Evolutionary conservation across 495 filamentous ascomycete genomes (phyloP), one percentile per base, ranked within the genome.

Genomic region (Hypoxylon intermedium): DNA sequence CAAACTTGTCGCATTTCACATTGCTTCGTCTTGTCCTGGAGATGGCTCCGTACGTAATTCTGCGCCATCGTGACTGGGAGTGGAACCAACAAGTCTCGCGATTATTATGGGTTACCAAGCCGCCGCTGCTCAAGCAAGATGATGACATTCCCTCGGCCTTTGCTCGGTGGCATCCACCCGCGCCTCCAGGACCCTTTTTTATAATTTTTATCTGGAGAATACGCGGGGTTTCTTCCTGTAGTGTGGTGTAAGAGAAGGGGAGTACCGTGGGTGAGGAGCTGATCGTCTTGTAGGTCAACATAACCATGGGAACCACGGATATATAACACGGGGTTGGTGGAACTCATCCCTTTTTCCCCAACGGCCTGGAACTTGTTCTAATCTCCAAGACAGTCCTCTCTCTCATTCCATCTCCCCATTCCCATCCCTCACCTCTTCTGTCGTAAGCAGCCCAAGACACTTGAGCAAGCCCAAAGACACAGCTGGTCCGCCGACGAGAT

Each of bases 131-230:
- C 43, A 64, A 58, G 36, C 41, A 37, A 38, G 53, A 64, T 64
- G 60, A 64, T 59, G 54, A 64, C 54, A 64, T 64, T 53, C 18
- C 13, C 54, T 64, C 60, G 60, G 60, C 37, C 60, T 49, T 64
- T 64, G 60, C 54, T 64, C 60, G 60, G 60, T 63, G 49, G 31
- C 54, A 58, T 37, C 60, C 60, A 64, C 60, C 54, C 42, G 33
- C 48, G 40, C 16, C 30, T 50, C 11, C 9, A 28, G 38, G 53
- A 41, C 60, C 60, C 53, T 63, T 52, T 64, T 64, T 59, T 58
- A n/a, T 49, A 26, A n/a, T n/a, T n/a, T n/a, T n/a, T n/a, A n/a
- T n/a, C n/a, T n/a, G n/a, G n/a, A n/a, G n/a, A n/a, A n/a, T n/a
- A n/a, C n/a, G n/a, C n/a, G n/a, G n/a, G n/a, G n/a, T n/a, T 19